Evolutionary conservation across 1,139 yeast genomes (phyloP).

Genomic region (Suhomyces chickasaworum): DNA sequence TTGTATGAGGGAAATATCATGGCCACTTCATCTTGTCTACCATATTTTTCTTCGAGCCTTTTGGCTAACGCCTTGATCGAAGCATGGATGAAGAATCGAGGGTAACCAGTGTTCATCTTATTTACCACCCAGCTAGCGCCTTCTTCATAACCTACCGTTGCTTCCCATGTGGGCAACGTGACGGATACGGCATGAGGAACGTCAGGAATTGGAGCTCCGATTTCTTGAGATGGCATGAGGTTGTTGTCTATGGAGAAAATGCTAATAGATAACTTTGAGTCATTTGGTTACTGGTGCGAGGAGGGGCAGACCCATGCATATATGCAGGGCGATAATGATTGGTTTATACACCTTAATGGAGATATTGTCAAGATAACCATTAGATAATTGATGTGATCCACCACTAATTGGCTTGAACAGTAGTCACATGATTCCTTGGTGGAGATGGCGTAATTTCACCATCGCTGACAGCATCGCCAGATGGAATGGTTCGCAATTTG

Average conservation of each 20-base stretch:
- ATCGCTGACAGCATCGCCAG: too few relatives aligned
- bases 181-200: constrained; percentile 93
- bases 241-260: not conserved
- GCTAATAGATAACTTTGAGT: not conserved
- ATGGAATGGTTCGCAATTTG: too few relatives aligned
- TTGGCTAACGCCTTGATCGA: constrained; percentile 63
- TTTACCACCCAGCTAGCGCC: constrained; percentile 83
- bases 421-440: too few relatives aligned
- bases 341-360: not conserved
- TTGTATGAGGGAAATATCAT: constrained; percentile 77
- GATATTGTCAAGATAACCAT: too few relatives aligned
- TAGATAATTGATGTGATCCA: too few relatives aligned
- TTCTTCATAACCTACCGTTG: constrained; percentile 89
- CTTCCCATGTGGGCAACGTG: constrained; percentile 91
- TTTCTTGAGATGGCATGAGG: constrained; percentile 41
- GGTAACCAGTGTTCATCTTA: constrained; percentile 85
- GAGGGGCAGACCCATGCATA: not conserved
- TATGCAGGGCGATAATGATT: not conserved
- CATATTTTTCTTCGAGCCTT: constrained; percentile 60
- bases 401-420: too few relatives aligned
- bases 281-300: not conserved
- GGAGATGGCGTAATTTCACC: too few relatives aligned
- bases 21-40: constrained; percentile 71
- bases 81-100: constrained; percentile 80
- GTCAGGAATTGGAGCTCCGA: constrained; percentile 87